A percentile compares a stretch with the other conserved stretches of the same genome.
These are phyloP conservation scores for Lachancea nothofagi DNA, from an alignment of 805 yeast genomes.

Conservation along the genomic window DNA sequence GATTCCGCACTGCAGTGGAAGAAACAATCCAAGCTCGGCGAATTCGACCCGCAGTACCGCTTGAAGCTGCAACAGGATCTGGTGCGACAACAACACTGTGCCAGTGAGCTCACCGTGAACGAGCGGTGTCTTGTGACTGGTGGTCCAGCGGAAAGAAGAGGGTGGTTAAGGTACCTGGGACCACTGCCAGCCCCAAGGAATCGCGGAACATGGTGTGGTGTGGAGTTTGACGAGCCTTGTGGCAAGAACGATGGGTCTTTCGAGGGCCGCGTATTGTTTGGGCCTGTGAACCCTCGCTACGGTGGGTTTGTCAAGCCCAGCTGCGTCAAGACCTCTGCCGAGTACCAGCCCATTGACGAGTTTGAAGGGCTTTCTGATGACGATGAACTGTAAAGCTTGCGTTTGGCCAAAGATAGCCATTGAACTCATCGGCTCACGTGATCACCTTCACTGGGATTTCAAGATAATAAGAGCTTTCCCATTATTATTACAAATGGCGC, in stretches of 20 bases:
- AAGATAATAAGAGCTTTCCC: no score
- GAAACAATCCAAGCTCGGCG: constrained; percentile 57
- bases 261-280: constrained; percentile 55
- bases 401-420: neutral
- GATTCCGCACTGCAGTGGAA: constrained; percentile 79
- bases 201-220: constrained; percentile 69
- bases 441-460: no score
- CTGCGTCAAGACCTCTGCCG: constrained; percentile 63
- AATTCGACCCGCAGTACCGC: constrained; percentile 54
- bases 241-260: constrained; percentile 84
- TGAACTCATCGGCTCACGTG: no score
- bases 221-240: constrained; percentile 76
- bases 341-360: constrained; percentile 37
- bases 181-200: constrained; percentile 47
- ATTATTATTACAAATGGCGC: constrained; percentile 1
- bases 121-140: constrained; percentile 46
- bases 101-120: constrained; percentile 40
- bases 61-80: constrained; percentile 26
- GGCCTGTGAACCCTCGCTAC: constrained; percentile 45
- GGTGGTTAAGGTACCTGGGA: constrained; percentile 69
- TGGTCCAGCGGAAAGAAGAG: constrained; percentile 44
- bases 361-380: constrained; percentile 39
- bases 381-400: constrained; percentile 34
- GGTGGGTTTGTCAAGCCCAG: constrained; percentile 78
- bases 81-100: constrained; percentile 29